phyloP scores from a whole-genome alignment of 768 basidiomycete genomes.

The Boletus vinaceobasis region DNA sequence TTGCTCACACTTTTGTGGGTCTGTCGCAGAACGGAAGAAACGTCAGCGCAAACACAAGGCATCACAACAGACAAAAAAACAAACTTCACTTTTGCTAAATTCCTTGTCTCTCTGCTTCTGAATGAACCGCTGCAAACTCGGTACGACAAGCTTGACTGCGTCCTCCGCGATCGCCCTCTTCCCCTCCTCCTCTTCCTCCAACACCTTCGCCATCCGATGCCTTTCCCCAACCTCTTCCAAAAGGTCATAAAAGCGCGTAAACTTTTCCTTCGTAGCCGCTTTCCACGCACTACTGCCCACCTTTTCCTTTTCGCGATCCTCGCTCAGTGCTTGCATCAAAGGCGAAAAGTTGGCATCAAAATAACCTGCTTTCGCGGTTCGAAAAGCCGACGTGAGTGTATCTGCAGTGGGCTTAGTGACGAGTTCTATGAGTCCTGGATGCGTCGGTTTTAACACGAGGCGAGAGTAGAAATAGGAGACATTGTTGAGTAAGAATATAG shows the following conservation, averaged over 20 bases:
- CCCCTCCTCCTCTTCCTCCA: conserved; percentile 67
- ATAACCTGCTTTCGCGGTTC: conserved; percentile 80
- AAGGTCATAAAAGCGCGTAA: conserved; percentile 76
- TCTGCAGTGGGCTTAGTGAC: conserved; percentile 63
- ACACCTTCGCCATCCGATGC: conserved; percentile 62
- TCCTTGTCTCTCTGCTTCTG: conserved; percentile 78
- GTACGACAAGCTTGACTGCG: conserved; percentile 72
- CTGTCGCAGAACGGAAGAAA: conserved; percentile 24
- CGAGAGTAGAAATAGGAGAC: conserved; percentile 63
- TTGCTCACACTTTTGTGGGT: conserved; percentile 51
- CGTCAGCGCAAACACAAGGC: conserved; percentile 1
- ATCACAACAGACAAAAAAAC: background rate
- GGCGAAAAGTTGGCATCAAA: conserved; percentile 82
- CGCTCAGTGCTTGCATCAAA: conserved; percentile 58
- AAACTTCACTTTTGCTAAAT: conserved; percentile 72
- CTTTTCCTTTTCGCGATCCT: conserved; percentile 47
- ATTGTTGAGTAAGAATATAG: conserved; percentile 81
- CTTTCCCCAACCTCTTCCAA: conserved; percentile 78
- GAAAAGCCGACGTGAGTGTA: conserved; percentile 62
- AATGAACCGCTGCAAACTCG: conserved; percentile 68
- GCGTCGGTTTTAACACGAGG: conserved; percentile 50
- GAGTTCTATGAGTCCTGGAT: conserved; percentile 45
- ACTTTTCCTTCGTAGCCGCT: conserved; percentile 74
- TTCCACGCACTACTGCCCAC: conserved; percentile 43
- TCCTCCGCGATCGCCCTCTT: conserved; percentile 65